These are phyloP conservation scores for Populus euphratica DNA, from an alignment of 345 rosid genomes.

Conservation along the genomic window DNA sequence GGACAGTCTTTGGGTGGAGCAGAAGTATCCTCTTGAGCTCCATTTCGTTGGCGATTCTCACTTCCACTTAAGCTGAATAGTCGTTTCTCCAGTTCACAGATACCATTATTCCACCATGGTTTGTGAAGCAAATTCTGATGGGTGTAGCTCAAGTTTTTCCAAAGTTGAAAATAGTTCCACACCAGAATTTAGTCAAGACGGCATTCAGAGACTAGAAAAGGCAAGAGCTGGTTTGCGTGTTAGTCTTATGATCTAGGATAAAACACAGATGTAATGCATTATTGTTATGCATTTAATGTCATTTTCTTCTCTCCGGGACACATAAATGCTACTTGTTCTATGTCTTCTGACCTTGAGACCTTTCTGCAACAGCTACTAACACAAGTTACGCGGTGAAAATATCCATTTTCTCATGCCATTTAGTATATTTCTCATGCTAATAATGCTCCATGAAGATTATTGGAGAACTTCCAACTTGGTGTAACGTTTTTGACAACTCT, in stretches of 20 bases:
- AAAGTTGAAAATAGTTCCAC: constrained; percentile 80
- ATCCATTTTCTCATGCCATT: neutral
- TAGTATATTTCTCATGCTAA: too few species aligned
- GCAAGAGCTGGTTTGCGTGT: constrained; percentile 47
- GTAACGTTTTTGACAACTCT: too few species aligned
- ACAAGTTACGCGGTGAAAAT: neutral
- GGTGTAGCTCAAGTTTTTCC: constrained; percentile 73
- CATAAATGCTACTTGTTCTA: too few species aligned
- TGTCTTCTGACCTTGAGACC: too few species aligned
- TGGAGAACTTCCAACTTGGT: neutral
- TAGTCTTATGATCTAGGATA: too few species aligned
- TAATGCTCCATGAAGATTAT: neutral
- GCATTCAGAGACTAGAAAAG: constrained; percentile 66
- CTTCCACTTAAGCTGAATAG: too few species aligned
- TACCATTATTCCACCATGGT: constrained; percentile 67
- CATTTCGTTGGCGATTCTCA: too few species aligned
- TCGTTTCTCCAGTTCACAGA: constrained; percentile 62
- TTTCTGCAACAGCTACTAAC: neutral
- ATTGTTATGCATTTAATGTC: too few species aligned
- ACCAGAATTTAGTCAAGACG: constrained; percentile 76
- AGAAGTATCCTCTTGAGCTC: constrained; percentile 45
- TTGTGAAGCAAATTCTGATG: constrained; percentile 53
- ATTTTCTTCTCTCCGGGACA: too few species aligned
- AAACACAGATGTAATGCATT: too few species aligned
- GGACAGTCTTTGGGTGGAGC: constrained; percentile 99